phyloP scores from a whole-genome alignment of 306 rosid genomes.

The Corylus americana region DNA sequence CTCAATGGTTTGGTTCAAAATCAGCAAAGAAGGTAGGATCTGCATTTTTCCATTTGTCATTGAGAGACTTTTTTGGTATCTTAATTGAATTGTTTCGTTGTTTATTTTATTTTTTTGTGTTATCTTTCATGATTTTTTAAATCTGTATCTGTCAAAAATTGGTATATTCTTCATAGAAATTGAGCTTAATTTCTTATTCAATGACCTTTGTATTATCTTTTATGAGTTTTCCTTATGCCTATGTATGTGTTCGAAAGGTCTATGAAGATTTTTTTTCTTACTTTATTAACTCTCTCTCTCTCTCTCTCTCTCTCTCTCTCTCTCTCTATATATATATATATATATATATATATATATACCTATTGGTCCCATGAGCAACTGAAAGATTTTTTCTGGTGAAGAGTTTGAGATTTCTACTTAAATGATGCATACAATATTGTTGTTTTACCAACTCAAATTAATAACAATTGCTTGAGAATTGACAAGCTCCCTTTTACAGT shows the following conservation, averaged over 20 bases:
- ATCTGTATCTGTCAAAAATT: background rate
- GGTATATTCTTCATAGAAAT: background rate
- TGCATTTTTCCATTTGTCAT: background rate
- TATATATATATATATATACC: background rate
- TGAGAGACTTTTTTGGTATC: background rate
- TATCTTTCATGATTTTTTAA: background rate
- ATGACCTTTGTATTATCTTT: background rate
- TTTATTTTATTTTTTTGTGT: background rate
- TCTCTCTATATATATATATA: background rate
- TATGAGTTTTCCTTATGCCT: no score
- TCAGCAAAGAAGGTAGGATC: slow-evolving; percentile 62
- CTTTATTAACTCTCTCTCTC: background rate
- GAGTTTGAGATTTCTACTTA: background rate
- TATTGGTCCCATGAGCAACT: background rate
- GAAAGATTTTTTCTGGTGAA: background rate
- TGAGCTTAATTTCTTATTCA: background rate
- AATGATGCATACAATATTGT: background rate
- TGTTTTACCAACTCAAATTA: background rate
- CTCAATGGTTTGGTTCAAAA: slow-evolving; percentile 60
- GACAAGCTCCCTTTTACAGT: background rate
- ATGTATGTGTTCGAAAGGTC: no score
- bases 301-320: background rate
- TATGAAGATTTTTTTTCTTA: no score
- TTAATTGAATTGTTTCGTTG: background rate
- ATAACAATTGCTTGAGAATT: background rate